A percentile compares a stretch with the other conserved stretches of the same genome.
Conservation (phyloP, 495 filamentous ascomycete species). For the Articulospora tetracladia region DNA sequence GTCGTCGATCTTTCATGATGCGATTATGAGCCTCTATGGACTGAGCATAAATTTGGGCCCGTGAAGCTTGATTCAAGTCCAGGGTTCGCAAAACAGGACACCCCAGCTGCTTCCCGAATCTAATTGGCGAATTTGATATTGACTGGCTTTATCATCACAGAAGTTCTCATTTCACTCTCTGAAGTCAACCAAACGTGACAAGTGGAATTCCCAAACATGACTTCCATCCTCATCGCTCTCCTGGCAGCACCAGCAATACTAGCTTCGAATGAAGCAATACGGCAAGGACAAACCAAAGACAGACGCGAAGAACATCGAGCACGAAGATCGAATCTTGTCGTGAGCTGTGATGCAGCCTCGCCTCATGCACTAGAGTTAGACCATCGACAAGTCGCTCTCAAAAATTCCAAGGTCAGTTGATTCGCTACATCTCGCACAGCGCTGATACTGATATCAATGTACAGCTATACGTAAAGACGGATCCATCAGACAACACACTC, state of each 20-base stretch:
- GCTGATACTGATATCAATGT: neutral
- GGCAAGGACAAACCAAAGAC: constrained; percentile 40
- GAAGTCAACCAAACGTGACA: neutral
- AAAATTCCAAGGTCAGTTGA: constrained; percentile 10
- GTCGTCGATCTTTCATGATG: constrained; percentile 12
- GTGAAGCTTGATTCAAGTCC: neutral
- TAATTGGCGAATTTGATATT: constrained; percentile 14
- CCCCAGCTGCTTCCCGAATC: constrained; percentile 18
- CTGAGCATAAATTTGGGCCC: constrained; percentile 21
- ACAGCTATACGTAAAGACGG: constrained; percentile 1
- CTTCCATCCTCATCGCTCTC: constrained; percentile 32
- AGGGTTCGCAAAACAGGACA: neutral
- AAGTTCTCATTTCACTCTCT: neutral
- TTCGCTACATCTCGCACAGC: neutral
- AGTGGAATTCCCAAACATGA: constrained; percentile 3
- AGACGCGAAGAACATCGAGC: constrained; percentile 40
- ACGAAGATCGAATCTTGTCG: constrained; percentile 39
- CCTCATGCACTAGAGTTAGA: constrained; percentile 32
- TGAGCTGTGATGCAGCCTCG: constrained; percentile 32
- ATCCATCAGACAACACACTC: neutral
- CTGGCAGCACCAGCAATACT: constrained; percentile 36
- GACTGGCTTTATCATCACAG: neutral
- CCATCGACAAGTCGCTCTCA: constrained; percentile 34
- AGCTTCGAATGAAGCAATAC: constrained; percentile 42
- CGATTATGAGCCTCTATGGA: constrained; percentile 12